These are phyloP conservation scores for Licmophora abbreviata DNA, from an alignment of 108 stramenopile genomes.

Conservation along the genomic window DNA sequence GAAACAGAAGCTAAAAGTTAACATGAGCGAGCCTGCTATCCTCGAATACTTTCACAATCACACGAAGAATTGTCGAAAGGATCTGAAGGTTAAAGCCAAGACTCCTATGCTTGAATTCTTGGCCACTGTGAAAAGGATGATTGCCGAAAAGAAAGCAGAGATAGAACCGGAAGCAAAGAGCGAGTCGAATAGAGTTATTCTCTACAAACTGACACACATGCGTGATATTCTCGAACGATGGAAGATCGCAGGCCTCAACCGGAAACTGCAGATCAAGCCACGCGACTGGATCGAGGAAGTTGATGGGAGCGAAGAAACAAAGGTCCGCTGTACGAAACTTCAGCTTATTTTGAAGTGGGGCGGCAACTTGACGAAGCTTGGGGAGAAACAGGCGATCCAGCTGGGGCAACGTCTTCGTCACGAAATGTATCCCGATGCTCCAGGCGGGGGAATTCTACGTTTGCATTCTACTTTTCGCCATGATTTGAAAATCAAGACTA, in stretches of 20 bases:
- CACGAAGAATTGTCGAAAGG: conserved; percentile 62
- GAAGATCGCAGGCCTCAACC: conserved; percentile 91
- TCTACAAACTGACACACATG: conserved; percentile 70
- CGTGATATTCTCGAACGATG: conserved; percentile 87
- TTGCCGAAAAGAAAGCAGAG: conserved; percentile 31
- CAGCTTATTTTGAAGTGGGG: conserved; percentile 98
- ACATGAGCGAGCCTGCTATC: conserved; percentile 66
- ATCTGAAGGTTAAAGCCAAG: conserved; percentile 91
- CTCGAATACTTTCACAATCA: conserved; percentile 76
- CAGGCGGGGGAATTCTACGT: conserved; percentile 89
- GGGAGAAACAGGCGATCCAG: conserved; percentile 85
- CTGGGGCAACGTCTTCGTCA: conserved; percentile 88
- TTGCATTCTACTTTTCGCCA: conserved; percentile 98
- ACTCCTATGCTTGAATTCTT: conserved; percentile 85
- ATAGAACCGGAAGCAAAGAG: conserved; percentile 27
- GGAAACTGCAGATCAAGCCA: conserved; percentile 98
- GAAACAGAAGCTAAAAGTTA: conserved; percentile 98
- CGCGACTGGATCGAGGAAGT: conserved; percentile 56
- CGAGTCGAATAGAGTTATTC: conserved; percentile 9
- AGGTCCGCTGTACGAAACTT: conserved; percentile 52
- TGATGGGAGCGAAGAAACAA: conserved; percentile 26
- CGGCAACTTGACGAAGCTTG: conserved; percentile 92
- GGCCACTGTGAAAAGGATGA: conserved; percentile 58
- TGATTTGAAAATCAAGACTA: conserved; percentile 97
- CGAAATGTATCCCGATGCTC: conserved; percentile 83